Evolutionary conservation across 768 basidiomycete genomes (phyloP).

Genomic region (Leccinum obscurum): DNA sequence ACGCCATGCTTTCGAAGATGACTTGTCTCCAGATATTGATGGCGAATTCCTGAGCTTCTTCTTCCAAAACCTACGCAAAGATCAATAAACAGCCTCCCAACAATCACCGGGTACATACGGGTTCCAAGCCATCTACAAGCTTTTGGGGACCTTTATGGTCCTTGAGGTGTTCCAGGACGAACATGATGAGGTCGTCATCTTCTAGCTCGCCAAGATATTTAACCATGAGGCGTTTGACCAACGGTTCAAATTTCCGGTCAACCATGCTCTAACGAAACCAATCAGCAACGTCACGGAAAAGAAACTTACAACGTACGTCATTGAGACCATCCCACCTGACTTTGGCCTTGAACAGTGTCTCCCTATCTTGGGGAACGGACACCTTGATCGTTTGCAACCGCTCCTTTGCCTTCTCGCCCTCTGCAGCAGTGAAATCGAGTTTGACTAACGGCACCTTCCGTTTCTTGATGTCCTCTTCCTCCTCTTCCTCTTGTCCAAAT

Average conservation of each 20-base stretch:
- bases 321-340: slow-evolving; percentile 91
- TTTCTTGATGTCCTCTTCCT: slow-evolving; percentile 77
- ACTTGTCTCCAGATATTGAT: slow-evolving; percentile 86
- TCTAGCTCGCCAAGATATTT: slow-evolving; percentile 91
- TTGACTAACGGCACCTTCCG: slow-evolving; percentile 86
- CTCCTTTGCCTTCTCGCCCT: slow-evolving; percentile 78
- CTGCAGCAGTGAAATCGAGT: slow-evolving; percentile 84
- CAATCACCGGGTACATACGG: slow-evolving; percentile 56
- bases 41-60: slow-evolving; percentile 83
- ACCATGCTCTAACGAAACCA: slow-evolving; percentile 62
- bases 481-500: slow-evolving; percentile 83
- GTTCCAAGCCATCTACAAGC: slow-evolving; percentile 86
- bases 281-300: slow-evolving; percentile 15
- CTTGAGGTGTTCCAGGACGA: slow-evolving; percentile 88
- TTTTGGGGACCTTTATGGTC: slow-evolving; percentile 86
- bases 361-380: slow-evolving; percentile 75
- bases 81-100: slow-evolving; percentile 5
- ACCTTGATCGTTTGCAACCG: slow-evolving; percentile 74
- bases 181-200: slow-evolving; percentile 93
- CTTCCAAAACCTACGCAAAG: slow-evolving; percentile 75
- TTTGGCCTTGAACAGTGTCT: slow-evolving; percentile 77
- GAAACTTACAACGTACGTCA: slow-evolving; percentile 56
- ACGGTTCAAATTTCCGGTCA: slow-evolving; percentile 81
- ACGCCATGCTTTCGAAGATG: slow-evolving; percentile 94
- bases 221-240: slow-evolving; percentile 80